Base-by-base conservation (phyloP, 176 grass and related monocot species). In the Ensete glaucum region DNA sequence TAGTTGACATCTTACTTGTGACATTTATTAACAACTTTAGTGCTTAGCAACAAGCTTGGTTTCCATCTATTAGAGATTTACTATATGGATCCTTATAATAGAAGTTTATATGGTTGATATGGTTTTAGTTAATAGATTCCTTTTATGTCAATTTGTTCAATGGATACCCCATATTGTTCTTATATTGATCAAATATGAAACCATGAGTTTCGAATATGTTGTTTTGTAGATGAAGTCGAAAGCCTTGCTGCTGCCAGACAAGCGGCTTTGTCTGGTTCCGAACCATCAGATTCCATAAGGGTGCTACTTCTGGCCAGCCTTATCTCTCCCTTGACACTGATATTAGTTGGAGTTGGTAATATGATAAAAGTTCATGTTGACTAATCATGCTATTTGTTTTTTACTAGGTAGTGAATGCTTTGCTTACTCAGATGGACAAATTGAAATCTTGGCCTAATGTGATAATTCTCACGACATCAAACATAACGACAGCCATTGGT, bases 241-340 rank as follows among this genome's bases (percentile, higher is more conserved):
- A 99, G 95, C 73, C 95, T 99, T 82, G 95, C 95, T 76, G 95
- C 90, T 94, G 95, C 95, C 9, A 92, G 90, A 81, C 90, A 99
- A 57, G 95, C 95, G 82, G 95, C 95, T 64, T 87, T 99, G 65
- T 99, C 95, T 84, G 95, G 95, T 48, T 99, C 95, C 79, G 95
- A 99, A 83, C 95, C 95, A 77, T 99, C 95, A 99, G 95, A 99
- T 74, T 99, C 90, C 73, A 94, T 99, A 80, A 85, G 95, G 86
- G 95, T 99, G 85, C 79, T 64, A 22, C 76, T 90, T 82, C 50
- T 25, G n/a, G 13, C 13, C 68, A 54, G 53, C 8, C 34, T 55
- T 54, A 12, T 29, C 50, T n/a, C 50, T 23, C 22, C 48, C 8
- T 74, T 50, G 73, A 19, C 24, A 21, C 54, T 60, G 69, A 49